Percentiles rank a stretch among this genome's conserved stretches.
Conservation (phyloP, 148 eudicot genomes). For the Tetragonia tetragonoides region DNA sequence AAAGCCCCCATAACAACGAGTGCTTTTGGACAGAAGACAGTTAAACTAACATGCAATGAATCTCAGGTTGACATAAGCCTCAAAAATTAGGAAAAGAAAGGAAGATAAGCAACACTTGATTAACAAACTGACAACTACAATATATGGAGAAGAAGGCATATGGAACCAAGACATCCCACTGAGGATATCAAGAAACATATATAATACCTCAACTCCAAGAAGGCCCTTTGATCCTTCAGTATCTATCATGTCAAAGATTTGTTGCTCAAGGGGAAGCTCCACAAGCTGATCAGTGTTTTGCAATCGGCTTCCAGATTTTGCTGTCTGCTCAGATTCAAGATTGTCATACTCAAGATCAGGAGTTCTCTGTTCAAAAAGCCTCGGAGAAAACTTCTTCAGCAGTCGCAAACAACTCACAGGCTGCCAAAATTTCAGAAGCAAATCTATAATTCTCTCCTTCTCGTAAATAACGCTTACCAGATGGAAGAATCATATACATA, state of each 20-base stretch:
- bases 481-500: background rate
- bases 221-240: slow-evolving; percentile 82
- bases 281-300: slow-evolving; percentile 77
- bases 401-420: slow-evolving; percentile 76
- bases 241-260: slow-evolving; percentile 83
- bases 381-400: slow-evolving; percentile 70
- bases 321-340: slow-evolving; percentile 45
- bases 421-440: slow-evolving; percentile 37
- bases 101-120: background rate
- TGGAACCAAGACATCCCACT: background rate
- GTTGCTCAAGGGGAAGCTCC: slow-evolving; percentile 92
- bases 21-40: too few species aligned
- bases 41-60: background rate
- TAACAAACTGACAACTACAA: background rate
- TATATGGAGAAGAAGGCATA: background rate
- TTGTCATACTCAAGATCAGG: slow-evolving; percentile 46
- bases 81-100: background rate
- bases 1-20: background rate
- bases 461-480: background rate
- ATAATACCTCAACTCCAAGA: slow-evolving; percentile 64
- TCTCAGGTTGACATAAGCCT: background rate
- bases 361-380: slow-evolving; percentile 59
- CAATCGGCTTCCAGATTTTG: slow-evolving; percentile 44
- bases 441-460: background rate
- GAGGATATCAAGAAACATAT: background rate